phyloP scores from a whole-genome alignment of 306 rosid species.

The Rosa multiflora region DNA sequence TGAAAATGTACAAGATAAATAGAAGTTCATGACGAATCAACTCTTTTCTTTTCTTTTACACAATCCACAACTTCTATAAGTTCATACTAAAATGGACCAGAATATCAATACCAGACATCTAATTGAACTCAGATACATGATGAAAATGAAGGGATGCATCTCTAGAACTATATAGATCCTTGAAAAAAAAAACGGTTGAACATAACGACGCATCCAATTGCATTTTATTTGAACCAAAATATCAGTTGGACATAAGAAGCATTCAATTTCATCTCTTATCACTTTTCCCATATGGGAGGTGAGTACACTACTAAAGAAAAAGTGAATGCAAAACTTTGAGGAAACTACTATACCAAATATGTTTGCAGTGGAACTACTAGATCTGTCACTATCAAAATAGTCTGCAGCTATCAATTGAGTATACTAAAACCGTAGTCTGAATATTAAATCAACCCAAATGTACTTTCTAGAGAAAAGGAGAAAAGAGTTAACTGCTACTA shows the following conservation, averaged over 20 bases:
- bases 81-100: background rate
- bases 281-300: background rate
- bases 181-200: no score
- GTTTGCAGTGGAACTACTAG: background rate
- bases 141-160: background rate
- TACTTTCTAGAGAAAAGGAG: background rate
- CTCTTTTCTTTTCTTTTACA: background rate
- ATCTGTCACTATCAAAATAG: background rate
- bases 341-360: background rate
- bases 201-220: background rate
- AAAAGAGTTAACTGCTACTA: background rate
- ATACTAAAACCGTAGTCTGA: background rate
- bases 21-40: background rate
- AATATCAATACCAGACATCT: background rate
- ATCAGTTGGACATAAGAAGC: background rate
- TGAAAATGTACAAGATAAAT: background rate
- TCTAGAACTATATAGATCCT: background rate
- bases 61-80: background rate
- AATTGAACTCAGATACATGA: background rate
- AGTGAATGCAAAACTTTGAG: background rate
- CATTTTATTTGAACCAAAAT: background rate
- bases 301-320: slow-evolving; percentile 2
- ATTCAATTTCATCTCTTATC: background rate
- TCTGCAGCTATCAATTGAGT: background rate
- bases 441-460: background rate